phyloP scores from a whole-genome alignment of 139 green algal genomes.

The Tetratostichococcus sp. region DNA sequence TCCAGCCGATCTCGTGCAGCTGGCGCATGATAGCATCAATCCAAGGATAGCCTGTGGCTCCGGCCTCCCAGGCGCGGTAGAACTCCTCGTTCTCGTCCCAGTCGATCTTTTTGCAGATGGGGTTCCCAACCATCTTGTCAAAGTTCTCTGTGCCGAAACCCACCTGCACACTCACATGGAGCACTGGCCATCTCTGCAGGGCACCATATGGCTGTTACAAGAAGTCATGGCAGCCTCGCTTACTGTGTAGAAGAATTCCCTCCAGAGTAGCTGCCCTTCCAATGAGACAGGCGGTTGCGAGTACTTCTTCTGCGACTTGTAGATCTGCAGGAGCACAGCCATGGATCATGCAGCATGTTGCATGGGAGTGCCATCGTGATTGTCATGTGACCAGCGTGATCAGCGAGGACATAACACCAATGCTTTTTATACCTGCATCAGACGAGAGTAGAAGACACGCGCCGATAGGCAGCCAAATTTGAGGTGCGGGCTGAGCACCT shows the following conservation, averaged over 20 bases:
- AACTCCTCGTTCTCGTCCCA: constrained; percentile 68
- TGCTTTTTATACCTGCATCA: constrained; percentile 25
- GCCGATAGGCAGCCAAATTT: constrained; percentile 68
- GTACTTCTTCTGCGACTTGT: constrained; percentile 48
- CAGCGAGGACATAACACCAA: no score
- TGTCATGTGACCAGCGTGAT: no score
- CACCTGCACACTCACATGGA: background rate
- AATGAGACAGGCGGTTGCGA: constrained; percentile 78
- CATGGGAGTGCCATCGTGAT: no score
- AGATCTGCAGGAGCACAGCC: constrained; percentile 15
- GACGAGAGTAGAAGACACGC: constrained; percentile 38
- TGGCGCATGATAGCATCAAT: constrained; percentile 94
- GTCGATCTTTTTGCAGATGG: constrained; percentile 76
- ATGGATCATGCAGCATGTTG: no score
- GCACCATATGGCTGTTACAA: constrained; percentile 6
- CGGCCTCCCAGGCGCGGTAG: constrained; percentile 58
- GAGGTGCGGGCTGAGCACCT: constrained; percentile 83
- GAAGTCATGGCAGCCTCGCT: no score
- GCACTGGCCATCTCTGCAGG: no score
- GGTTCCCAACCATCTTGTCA: constrained; percentile 82
- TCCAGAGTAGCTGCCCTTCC: constrained; percentile 79
- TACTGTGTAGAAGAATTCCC: constrained; percentile 55
- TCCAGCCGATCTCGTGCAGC: constrained; percentile 76
- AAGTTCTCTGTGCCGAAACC: constrained; percentile 71
- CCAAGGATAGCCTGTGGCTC: constrained; percentile 51